Base-by-base conservation (phyloP, 2,329 filamentous ascomycete genomes). In the Niveomyces coronatus region DNA sequence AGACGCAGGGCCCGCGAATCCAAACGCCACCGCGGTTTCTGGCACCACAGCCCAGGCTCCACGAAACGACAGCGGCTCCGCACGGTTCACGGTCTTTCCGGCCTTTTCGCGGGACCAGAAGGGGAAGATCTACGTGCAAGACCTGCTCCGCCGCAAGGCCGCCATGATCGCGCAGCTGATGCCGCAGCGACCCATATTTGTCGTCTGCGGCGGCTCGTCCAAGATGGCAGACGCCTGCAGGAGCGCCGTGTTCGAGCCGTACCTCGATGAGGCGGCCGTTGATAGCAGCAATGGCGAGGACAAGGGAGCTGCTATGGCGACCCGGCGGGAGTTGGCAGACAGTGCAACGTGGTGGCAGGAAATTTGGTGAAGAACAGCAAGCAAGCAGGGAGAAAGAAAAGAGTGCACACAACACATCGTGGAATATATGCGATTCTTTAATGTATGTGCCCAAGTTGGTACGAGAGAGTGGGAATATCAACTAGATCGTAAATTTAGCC, bases 321-420 rank as follows among this genome's bases (percentile, higher is more conserved):
- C 55, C 38, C 64, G 67, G 2, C 63, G 65, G 48, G 50, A 45
- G 37, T 46, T 53, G 22, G 53, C 65, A 34, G 51, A 53, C 2
- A 49, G 47, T 6, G 45, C 64, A 31, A 63, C 56, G 7, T 68
- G 67, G 54, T 76, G 72, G 68, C 70, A 77, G 53, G 74, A 78
- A 53, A 74, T 74, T 18, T 78, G 74, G 73, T 77, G 26, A 26
- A n/a, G n/a, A n/a, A n/a, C n/a, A n/a, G n/a, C n/a, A n/a, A n/a
- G 14, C 9, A 2, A 8, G n/a, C 4, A 19, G 10, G 7, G 17
- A 16, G 4, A 18, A 15, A 26, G 24, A 18, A 27, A 14, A 20
- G 8, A 19, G 13, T 24, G 20, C 13, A 16, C 2, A 17, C 20
- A 24, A 34, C 9, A 20, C 15, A 35, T 4, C 1, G n/a, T 10